A percentile compares a stretch with the other conserved stretches of the same genome.
Conservation (phyloP, 2,329 filamentous ascomycete genomes). For the Didymella sp. region DNA sequence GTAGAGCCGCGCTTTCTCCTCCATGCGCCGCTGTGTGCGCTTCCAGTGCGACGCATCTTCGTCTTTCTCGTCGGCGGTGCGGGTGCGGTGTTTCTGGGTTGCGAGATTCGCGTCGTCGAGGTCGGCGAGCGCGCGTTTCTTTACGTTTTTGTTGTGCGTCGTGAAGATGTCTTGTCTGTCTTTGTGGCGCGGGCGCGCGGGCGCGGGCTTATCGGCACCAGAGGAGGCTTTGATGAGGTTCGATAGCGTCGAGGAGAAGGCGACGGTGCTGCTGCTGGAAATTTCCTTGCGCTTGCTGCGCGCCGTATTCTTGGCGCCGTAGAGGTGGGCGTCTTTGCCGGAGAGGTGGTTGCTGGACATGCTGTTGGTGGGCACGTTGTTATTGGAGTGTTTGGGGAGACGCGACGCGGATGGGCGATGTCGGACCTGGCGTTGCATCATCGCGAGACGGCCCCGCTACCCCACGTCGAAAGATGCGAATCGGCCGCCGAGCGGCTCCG, state of each 20-base stretch:
- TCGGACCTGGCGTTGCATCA: slow-evolving; percentile 35
- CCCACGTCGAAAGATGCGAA: slow-evolving; percentile 17
- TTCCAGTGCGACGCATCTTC: slow-evolving; percentile 65
- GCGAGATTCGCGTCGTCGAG: slow-evolving; percentile 60
- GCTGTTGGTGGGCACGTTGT: not conserved
- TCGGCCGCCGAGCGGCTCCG: slow-evolving; percentile 15
- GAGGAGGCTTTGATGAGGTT: slow-evolving; percentile 70
- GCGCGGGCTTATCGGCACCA: too few relatives aligned
- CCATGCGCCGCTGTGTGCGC: slow-evolving; percentile 80
- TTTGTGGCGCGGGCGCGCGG: slow-evolving; percentile 64
- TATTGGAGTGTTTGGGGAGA: slow-evolving; percentile 3
- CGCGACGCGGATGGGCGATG: slow-evolving; percentile 30
- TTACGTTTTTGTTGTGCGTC: slow-evolving; percentile 67
- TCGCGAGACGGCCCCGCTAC: slow-evolving; percentile 10
- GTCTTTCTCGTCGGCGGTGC: slow-evolving; percentile 60
- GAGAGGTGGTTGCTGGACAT: slow-evolving; percentile 31
- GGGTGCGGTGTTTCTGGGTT: slow-evolving; percentile 67
- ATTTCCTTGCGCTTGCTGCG: slow-evolving; percentile 66
- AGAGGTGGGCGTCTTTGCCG: slow-evolving; percentile 71
- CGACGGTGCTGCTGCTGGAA: slow-evolving; percentile 72
- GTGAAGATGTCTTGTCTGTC: slow-evolving; percentile 75
- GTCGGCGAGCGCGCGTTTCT: slow-evolving; percentile 68
- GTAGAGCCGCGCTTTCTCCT: slow-evolving; percentile 88
- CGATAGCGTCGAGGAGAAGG: slow-evolving; percentile 88
- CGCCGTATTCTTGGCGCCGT: slow-evolving; percentile 74